phyloP scores from a whole-genome alignment of 2,329 filamentous ascomycete genomes.

The Plectosphaerella sp. region DNA sequence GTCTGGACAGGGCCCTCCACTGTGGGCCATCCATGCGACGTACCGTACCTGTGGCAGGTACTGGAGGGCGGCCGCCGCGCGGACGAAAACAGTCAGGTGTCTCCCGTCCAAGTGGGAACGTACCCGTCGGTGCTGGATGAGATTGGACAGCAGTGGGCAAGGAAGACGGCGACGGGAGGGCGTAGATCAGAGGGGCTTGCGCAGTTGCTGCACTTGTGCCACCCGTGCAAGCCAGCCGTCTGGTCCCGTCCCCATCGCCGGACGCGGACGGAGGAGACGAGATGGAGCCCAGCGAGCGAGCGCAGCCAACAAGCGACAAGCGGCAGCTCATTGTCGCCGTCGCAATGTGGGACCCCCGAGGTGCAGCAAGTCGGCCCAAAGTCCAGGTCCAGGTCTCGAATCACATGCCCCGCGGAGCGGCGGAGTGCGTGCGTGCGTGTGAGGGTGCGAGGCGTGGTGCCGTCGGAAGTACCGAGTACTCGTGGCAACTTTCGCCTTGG shows the following conservation, averaged over 20 bases:
- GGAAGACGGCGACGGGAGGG: background rate
- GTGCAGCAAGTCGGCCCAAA: no score
- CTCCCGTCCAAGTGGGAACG: slow-evolving; percentile 6
- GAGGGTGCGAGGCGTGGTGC: background rate
- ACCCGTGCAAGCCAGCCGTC: background rate
- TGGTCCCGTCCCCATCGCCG: background rate
- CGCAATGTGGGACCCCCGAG: no score
- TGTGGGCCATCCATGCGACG: slow-evolving; percentile 17
- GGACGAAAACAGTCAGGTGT: slow-evolving; percentile 1
- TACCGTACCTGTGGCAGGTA: background rate
- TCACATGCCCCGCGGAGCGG: no score
- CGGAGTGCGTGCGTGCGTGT: no score
- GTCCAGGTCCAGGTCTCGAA: no score
- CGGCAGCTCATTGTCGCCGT: no score
- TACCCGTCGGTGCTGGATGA: background rate
- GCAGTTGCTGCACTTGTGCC: background rate
- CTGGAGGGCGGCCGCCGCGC: background rate
- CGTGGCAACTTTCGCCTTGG: no score
- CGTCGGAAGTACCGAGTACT: background rate
- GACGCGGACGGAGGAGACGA: background rate
- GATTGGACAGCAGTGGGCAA: background rate
- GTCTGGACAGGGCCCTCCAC: slow-evolving; percentile 2
- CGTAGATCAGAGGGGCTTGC: background rate
- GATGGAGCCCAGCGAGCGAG: background rate
- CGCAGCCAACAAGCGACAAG: background rate